Evolutionary conservation across 371 early-diverging fungal genomes (phyloP), one percentile per base, ranked within the genome.

Genomic region (Furculomyces boomerangus): DNA sequence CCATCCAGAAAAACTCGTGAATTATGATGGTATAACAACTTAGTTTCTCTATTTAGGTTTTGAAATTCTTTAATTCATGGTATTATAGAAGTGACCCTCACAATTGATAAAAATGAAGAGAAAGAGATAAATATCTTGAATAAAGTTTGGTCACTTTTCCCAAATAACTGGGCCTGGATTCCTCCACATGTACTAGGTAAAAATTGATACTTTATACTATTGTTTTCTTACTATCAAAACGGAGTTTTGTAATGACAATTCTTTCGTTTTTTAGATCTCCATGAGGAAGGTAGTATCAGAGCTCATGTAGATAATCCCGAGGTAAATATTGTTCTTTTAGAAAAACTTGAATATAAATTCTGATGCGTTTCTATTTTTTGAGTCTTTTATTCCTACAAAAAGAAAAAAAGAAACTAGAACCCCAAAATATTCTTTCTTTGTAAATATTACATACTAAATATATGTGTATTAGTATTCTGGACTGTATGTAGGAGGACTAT

Each of bases 291-390:
- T 35, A 65, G 66, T 50, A 71, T 71, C 28, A 57, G 58, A 48
- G 61, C 66, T 14, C 71, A 71, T 45, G 66, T 69, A 14, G 71
- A 71, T 44, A 71, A 71, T 44, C 60, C 62, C 3, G 62, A 66
- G 26, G 65, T 65, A 37, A 66, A 63, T 14, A 69, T 65, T 2
- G 53, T 57, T n/a, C 14, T n/a, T n/a, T n/a, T n/a, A n/a, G n/a
- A n/a, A n/a, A n/a, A n/a, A n/a, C n/a, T n/a, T n/a, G n/a, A n/a
- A n/a, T n/a, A n/a, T n/a, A n/a, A n/a, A n/a, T n/a, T n/a, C n/a
- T n/a, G n/a, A n/a, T n/a, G n/a, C n/a, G n/a, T n/a, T n/a, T n/a
- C n/a, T n/a, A n/a, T n/a, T n/a, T n/a, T n/a, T n/a, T n/a, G n/a
- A n/a, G n/a, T n/a, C n/a, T n/a, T n/a, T n/a, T n/a, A n/a, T n/a